These are phyloP conservation scores for Ilyonectria destructans DNA, from an alignment of 2,329 filamentous ascomycete genomes.

Conservation along the genomic window DNA sequence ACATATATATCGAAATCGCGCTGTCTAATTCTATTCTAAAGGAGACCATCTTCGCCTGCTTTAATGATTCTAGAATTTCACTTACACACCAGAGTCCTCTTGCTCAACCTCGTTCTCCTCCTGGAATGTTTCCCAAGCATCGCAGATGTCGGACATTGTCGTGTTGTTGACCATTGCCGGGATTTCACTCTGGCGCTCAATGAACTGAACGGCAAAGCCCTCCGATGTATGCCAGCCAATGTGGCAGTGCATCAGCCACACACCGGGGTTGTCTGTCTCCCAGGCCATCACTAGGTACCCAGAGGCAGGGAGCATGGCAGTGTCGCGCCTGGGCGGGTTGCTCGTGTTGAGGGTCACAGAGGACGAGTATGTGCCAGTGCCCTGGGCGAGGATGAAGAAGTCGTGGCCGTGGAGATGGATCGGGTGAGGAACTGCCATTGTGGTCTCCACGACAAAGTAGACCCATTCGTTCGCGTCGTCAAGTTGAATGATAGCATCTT, in stretches of 20 bases:
- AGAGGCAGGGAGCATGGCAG: constrained; percentile 62
- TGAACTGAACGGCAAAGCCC: constrained; percentile 30
- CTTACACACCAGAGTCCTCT: constrained; percentile 29
- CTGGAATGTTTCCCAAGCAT: constrained; percentile 21
- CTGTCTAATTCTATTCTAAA: too few species aligned
- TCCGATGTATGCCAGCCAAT: constrained; percentile 49
- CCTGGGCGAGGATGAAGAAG: constrained; percentile 49
- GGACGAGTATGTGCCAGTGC: constrained; percentile 38
- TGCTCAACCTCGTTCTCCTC: constrained; percentile 19
- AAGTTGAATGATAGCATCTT: constrained; percentile 50
- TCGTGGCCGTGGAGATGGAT: constrained; percentile 58
- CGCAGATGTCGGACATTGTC: constrained; percentile 23
- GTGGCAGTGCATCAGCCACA: constrained; percentile 68
- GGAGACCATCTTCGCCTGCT: too few species aligned
- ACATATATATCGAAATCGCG: too few species aligned
- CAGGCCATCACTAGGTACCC: constrained; percentile 67
- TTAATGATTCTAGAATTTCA: too few species aligned
- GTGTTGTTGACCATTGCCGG: constrained; percentile 5
- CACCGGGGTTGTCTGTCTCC: constrained; percentile 65
- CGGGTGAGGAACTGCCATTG: constrained; percentile 49
- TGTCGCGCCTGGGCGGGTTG: constrained; percentile 69
- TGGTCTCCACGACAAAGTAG: constrained; percentile 50
- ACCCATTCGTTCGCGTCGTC: constrained; percentile 48
- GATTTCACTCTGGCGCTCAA: constrained; percentile 30
- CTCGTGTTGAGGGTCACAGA: constrained; percentile 26